Base-by-base conservation (phyloP, 495 filamentous ascomycete species). In the Sabuloglossum arenarium region DNA sequence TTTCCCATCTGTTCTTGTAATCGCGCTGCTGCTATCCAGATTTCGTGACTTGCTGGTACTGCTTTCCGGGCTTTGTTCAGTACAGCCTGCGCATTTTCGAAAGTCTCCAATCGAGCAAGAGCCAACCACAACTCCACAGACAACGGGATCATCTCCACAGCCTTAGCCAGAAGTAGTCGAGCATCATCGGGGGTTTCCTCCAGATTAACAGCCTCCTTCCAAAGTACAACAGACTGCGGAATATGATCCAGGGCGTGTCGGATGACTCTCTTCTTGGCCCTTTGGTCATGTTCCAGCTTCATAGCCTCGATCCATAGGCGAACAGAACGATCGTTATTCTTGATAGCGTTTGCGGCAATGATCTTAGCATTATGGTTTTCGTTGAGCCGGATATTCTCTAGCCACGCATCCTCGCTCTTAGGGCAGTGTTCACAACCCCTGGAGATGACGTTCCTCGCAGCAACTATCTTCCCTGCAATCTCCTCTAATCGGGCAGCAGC, bases 181-280 rank as follows among this genome's bases (percentile, higher is more conserved):
- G 90, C 91, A 69, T 95, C 87, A 6, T 80, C 82, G 0, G 84
- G 79, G 61, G 91, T 82, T 56, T 95, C 88, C 63, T 95, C 90
- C 42, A 96, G 70, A 60, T 97, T 97, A 45, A 97, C 89, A n/a
- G 88, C 82, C 63, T 91, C 85, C 66, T 96, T 97, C 91, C 91
- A 99, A 31, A 99, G 76, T 29, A 82, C 80, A 27, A 96, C 88
- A 0, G 90, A 96, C 61, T 93, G 84, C 1, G 85, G 88, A 51
- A 93, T 85, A 61, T 89, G 80, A 63, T 96, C 81, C 45, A 97
- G 73, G 24, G 93, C 91, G 63, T 87, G 84, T 57, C 88, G 75
- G 29, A 94, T 74, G 16, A 99, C 93, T 61, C 86, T 79, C 70
- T 96, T 97, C 68, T 88, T 90, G 0, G 85, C 82, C 31, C 79